phyloP scores from a whole-genome alignment of 2,329 filamentous ascomycete genomes.

The Corinectria fuckeliana region DNA sequence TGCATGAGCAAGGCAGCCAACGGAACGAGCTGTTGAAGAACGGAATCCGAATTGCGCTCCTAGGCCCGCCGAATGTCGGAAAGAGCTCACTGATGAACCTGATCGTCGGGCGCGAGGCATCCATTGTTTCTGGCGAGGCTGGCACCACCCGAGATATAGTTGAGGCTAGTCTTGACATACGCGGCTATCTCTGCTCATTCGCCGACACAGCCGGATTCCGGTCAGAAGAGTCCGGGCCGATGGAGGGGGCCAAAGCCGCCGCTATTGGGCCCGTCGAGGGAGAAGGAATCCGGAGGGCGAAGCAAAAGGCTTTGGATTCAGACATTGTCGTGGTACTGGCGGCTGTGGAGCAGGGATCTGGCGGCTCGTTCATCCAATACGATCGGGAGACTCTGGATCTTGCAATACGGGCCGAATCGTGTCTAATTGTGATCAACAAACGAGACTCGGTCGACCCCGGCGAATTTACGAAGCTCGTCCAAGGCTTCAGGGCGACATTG shows the following conservation, averaged over 20 bases:
- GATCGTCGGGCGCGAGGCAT: conserved; percentile 89
- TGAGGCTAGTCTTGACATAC: conserved; percentile 87
- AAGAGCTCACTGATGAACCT: conserved; percentile 94
- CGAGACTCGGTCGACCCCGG: conserved; percentile 54
- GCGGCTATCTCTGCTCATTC: conserved; percentile 90
- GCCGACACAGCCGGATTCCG: conserved; percentile 93
- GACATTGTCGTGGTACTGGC: conserved; percentile 85
- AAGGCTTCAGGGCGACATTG: conserved; percentile 45
- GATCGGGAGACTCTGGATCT: conserved; percentile 63
- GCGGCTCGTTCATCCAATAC: conserved; percentile 53
- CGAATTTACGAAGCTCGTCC: conserved; percentile 48
- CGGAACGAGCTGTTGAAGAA: conserved; percentile 83
- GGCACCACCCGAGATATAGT: conserved; percentile 95
- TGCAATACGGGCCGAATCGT: conserved; percentile 55
- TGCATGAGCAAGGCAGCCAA: conserved; percentile 78
- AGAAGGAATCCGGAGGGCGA: conserved; percentile 90
- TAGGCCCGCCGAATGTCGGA: conserved; percentile 92
- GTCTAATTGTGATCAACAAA: conserved; percentile 69
- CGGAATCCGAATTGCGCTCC: conserved; percentile 83
- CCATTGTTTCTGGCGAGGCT: conserved; percentile 91
- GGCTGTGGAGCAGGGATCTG: conserved; percentile 66
- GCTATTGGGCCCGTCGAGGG: conserved; percentile 77
- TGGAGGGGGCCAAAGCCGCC: conserved; percentile 19
- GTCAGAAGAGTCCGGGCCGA: conserved; percentile 42
- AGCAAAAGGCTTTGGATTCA: conserved; percentile 78